phyloP scores from a whole-genome alignment of 192 early-diverging fungal species.

The Linnemannia hyalina region DNA sequence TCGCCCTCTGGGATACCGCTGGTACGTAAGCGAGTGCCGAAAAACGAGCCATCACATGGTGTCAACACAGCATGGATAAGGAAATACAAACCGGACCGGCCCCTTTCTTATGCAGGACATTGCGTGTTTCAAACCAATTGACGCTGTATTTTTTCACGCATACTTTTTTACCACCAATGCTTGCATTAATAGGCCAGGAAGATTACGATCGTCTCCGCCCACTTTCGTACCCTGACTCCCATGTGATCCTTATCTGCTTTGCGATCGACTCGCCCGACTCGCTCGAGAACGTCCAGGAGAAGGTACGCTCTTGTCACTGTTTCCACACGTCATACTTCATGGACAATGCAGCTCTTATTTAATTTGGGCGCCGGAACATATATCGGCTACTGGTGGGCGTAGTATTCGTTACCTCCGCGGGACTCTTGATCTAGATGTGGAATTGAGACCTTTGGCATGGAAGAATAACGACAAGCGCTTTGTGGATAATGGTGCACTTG shows the following conservation, averaged over 20 bases:
- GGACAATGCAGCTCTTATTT: background rate
- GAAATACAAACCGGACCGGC: background rate
- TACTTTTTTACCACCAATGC: background rate
- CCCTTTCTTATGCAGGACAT: background rate
- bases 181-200: conserved; percentile 79
- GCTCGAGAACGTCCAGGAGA: conserved; percentile 84
- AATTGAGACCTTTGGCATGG: background rate
- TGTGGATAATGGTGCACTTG: too few relatives aligned
- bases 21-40: conserved; percentile 57
- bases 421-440: too few relatives aligned
- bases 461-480: background rate
- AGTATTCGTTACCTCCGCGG: too few relatives aligned
- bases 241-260: conserved; percentile 95
- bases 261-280: conserved; percentile 86
- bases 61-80: background rate
- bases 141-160: background rate
- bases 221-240: conserved; percentile 91
- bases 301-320: conserved; percentile 35
- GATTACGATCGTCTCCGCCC: conserved; percentile 96
- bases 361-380: too few relatives aligned
- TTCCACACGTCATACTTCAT: background rate
- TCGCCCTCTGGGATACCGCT: conserved; percentile 84
- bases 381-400: too few relatives aligned
- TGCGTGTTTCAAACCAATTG: background rate
- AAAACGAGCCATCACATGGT: background rate